Evolutionary conservation across 306 rosid genomes (phyloP).

Genomic region (Casuarina cunninghamiana): DNA sequence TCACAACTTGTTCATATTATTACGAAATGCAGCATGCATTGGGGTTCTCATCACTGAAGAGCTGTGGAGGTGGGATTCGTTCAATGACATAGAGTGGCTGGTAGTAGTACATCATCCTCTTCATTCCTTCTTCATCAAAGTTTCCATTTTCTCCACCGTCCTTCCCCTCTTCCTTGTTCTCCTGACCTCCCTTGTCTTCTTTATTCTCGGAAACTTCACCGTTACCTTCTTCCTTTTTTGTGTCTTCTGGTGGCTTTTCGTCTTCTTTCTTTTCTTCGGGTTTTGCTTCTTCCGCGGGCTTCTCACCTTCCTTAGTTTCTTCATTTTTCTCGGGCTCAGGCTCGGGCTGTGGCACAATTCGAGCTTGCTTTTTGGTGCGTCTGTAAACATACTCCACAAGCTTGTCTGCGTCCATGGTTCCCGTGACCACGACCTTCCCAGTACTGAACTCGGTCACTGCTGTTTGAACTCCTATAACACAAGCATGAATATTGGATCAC

Average conservation of each 20-base stretch:
- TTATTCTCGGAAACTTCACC: conserved; percentile 22
- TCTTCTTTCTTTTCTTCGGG: conserved; percentile 52
- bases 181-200: conserved; percentile 37
- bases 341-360: conserved; percentile 72
- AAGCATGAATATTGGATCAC: conserved; percentile 6
- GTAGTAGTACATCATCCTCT: conserved; percentile 77
- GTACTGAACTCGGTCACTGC: conserved; percentile 65
- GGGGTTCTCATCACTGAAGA: conserved; percentile 94
- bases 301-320: conserved; percentile 43
- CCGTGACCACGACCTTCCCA: conserved; percentile 76
- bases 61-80: conserved; percentile 84
- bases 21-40: conserved; percentile 86
- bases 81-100: conserved; percentile 73
- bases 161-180: conserved; percentile 37
- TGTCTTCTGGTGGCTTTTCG: conserved; percentile 42
- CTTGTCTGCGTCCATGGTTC: conserved; percentile 82
- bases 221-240: conserved; percentile 44
- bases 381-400: conserved; percentile 84
- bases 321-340: conserved; percentile 40
- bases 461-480: conserved; percentile 70
- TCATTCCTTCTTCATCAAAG: conserved; percentile 60
- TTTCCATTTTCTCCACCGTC: conserved; percentile 30
- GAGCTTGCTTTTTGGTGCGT: conserved; percentile 84
- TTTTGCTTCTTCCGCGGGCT: conserved; percentile 44
- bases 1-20: neutral